Conservation (phyloP, 495 filamentous ascomycete species). For the Schizothecium vesticola region DNA sequence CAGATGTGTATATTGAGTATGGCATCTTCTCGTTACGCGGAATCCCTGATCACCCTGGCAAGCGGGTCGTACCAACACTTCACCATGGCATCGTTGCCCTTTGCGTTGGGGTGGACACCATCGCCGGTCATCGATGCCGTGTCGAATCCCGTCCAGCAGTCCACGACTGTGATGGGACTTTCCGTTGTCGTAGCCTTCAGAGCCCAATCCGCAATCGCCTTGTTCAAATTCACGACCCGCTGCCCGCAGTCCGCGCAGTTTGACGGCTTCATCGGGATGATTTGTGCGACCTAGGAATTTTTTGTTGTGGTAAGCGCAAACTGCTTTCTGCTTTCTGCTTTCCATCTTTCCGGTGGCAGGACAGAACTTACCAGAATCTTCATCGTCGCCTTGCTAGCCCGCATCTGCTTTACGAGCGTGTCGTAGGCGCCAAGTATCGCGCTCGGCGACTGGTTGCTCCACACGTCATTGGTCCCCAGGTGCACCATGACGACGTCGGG, state of each 20-base stretch:
- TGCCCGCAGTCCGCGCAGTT: constrained; percentile 28
- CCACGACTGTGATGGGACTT: constrained; percentile 40
- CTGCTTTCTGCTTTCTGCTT: too few species aligned
- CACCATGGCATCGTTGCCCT: too few species aligned
- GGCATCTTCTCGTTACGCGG: too few species aligned
- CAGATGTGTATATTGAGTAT: too few species aligned
- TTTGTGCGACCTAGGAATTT: constrained; percentile 37
- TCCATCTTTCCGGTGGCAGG: too few species aligned
- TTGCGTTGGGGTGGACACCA: constrained; percentile 47
- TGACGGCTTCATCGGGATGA: constrained; percentile 39
- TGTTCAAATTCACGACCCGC: constrained; percentile 32
- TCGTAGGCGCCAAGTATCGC: constrained; percentile 36
- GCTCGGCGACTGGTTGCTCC: constrained; percentile 26
- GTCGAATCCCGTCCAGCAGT: constrained; percentile 41
- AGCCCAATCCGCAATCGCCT: constrained; percentile 38
- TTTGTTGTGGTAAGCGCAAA: too few species aligned
- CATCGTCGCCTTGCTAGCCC: constrained; percentile 35
- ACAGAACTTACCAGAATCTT: constrained; percentile 35
- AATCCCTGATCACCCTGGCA: too few species aligned
- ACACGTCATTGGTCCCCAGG: constrained; percentile 47
- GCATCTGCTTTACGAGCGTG: constrained; percentile 37
- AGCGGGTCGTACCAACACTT: too few species aligned
- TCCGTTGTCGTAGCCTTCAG: constrained; percentile 26
- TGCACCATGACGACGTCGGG: constrained; percentile 45
- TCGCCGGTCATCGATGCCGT: constrained; percentile 30